These are phyloP conservation scores for Ogataea nitratoaversa DNA, from an alignment of 805 yeast genomes.

Conservation along the genomic window DNA sequence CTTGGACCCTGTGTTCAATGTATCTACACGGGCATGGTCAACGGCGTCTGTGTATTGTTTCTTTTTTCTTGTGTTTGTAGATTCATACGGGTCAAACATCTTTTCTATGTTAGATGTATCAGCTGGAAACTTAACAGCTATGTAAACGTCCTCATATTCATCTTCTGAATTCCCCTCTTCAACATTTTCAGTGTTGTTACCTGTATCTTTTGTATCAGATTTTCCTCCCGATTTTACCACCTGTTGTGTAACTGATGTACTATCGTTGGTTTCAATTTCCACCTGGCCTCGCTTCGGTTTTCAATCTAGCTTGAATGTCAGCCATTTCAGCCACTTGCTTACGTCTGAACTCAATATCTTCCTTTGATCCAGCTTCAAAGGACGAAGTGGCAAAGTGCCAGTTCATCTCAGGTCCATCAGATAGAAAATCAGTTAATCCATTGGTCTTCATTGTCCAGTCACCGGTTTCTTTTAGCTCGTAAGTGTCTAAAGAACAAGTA, in stretches of 20 bases:
- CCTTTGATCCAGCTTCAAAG: slow-evolving; percentile 87
- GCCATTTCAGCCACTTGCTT: slow-evolving; percentile 19
- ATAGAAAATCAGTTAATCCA: slow-evolving; percentile 69
- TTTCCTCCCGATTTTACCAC: neutral
- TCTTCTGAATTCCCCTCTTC: slow-evolving; percentile 20
- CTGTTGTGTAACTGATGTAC: neutral
- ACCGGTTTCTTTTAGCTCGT: slow-evolving; percentile 29
- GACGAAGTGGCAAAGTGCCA: slow-evolving; percentile 70
- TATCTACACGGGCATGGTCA: slow-evolving; percentile 2
- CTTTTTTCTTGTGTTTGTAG: neutral
- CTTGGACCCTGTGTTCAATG: slow-evolving; percentile 4
- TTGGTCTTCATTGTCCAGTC: slow-evolving; percentile 63
- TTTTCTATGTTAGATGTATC: slow-evolving; percentile 24
- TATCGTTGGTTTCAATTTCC: neutral
- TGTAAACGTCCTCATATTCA: slow-evolving; percentile 44
- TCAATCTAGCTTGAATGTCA: slow-evolving; percentile 2
- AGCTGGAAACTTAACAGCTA: slow-evolving; percentile 50
- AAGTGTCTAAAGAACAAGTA: slow-evolving; percentile 79
- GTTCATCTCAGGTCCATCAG: slow-evolving; percentile 85
- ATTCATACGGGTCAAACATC: neutral
- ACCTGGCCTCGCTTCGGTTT: slow-evolving; percentile 3
- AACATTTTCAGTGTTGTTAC: no score
- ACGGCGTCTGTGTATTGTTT: slow-evolving; percentile 8
- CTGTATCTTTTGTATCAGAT: no score
- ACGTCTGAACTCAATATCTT: slow-evolving; percentile 63